Base-by-base conservation (phyloP, 2,329 filamentous ascomycete species). In the Calycina marina region DNA sequence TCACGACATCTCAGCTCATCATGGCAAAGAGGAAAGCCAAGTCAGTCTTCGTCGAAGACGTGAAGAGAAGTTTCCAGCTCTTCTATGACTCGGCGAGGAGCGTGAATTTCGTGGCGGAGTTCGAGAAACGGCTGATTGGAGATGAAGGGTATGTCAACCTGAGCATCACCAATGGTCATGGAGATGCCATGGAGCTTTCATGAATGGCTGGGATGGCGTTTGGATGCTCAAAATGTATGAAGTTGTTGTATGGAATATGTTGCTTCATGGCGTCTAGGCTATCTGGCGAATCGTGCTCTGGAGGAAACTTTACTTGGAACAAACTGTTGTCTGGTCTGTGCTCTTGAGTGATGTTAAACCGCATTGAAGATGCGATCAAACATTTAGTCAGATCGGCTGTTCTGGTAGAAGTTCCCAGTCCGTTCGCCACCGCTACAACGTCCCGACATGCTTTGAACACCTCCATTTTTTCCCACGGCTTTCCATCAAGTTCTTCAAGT, bases 1-100 rank as follows among this genome's bases (percentile, higher is more conserved):
- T 98, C 58, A 93, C 82, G 14, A 94, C 90, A 2, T 90, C 84
- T 4, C 80, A 93, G 56, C 69, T 98, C 27, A 69, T 96, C 30
- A 75, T 74, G 40, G 75, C 81, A 49, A 96, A 94, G 68, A 73
- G 86, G 43, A 79, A 76, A 50, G 77, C 79, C 11, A 83, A 82
- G 56, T 77, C 88, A 50, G 82, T 98, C 29, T 72, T 69, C 36
- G 69, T 93, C 36, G 74, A 83, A 35, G 90, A 98, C 51, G 86
- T 98, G 9, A 80, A 93, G 62, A 74, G 88, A 45, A 93, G 84
- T 59, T 98, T 88, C 65, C 69, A 77, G 51, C 70, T 98, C 30
- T 98, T 98, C 61, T 93, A 88, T 59, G 90, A 98, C 55, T 78
- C 86, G 1, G 63, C 63, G 30, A 70, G 90, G 46, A 94, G 86